Base-by-base conservation (phyloP, 2,329 filamentous ascomycete genomes). In the Claviceps quebecensis region DNA sequence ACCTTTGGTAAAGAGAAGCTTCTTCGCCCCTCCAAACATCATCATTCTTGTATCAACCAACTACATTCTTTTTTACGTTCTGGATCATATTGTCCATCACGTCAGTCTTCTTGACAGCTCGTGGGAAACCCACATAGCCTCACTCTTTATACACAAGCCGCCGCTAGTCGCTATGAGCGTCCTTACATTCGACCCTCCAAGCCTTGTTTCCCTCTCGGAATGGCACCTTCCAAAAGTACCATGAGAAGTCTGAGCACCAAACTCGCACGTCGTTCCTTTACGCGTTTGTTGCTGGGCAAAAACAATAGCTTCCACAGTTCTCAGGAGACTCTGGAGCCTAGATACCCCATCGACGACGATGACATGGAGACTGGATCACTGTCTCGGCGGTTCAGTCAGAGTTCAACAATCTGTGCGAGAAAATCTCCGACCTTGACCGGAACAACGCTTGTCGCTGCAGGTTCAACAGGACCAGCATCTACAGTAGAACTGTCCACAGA, bases 111-210 rank as follows among this genome's bases (percentile, higher is more conserved):
- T 37, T 9, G 4, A 45, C 22, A 39, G 45, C 39, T 47, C 46
- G 38, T 44, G 19, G 44, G 5, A 17, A 7, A 11, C 4, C 43
- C 16, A 45, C 23, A n/a, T 8, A 48, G 26, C 29, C 39, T 43
- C 17, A 36, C 51, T 44, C 48, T 49, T 49, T 22, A n/a, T 11
- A 36, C 16, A 16, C 29, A 34, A 34, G 29, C 29, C 9, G 29
- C 29, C 29, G 17, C 16, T 17, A 22, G 43, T 55, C 56, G 56
- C 52, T 55, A 56, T 57, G 56, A 43, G 40, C 49, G 50, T 19
- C 50, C 11, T 14, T 37, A 47, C 26, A 16, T 41, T 13, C 36
- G 7, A 23, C 51, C 37, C 34, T 41, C 40, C 19, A 9, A 14
- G 17, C 4, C 38, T 22, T 17, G 16, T 39, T 23, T 23, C 26